Conservation (phyloP, 805 yeast genomes). For the Teunomyces cretensis region DNA sequence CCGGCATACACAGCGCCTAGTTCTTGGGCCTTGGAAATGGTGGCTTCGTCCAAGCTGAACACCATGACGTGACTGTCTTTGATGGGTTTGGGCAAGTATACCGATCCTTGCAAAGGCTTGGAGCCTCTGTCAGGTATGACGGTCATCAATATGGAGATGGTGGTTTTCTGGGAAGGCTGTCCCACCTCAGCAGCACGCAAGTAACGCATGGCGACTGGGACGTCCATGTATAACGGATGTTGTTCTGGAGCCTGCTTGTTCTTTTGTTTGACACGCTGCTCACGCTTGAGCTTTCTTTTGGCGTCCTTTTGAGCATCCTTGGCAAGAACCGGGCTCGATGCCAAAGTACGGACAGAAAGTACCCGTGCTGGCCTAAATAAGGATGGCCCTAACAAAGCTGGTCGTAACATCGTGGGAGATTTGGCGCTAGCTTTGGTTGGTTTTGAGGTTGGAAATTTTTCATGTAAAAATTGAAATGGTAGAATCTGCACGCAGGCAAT, state of each 20-base stretch:
- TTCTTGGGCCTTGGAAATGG: slow-evolving; percentile 50
- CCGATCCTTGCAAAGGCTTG: slow-evolving; percentile 68
- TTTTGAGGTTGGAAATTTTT: slow-evolving; percentile 2
- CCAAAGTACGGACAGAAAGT: background rate
- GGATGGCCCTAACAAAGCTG: background rate
- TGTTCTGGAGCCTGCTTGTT: slow-evolving; percentile 31
- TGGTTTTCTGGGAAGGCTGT: slow-evolving; percentile 65
- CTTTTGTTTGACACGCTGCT: slow-evolving; percentile 22
- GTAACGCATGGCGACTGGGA: slow-evolving; percentile 71
- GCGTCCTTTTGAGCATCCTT: slow-evolving; percentile 16
- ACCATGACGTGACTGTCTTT: slow-evolving; percentile 65
- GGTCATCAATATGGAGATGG: slow-evolving; percentile 60
- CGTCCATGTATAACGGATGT: slow-evolving; percentile 67
- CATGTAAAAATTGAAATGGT: no score
- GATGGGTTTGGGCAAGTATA: slow-evolving; percentile 71
- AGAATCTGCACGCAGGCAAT: no score
- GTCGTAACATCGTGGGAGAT: background rate
- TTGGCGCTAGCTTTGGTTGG: background rate
- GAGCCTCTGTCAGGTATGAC: slow-evolving; percentile 75
- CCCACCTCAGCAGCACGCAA: slow-evolving; percentile 92
- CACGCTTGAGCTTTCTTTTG: slow-evolving; percentile 22
- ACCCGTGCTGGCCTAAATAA: background rate
- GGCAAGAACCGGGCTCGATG: background rate
- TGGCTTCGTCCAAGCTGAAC: slow-evolving; percentile 58
- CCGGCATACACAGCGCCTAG: slow-evolving; percentile 69